Percentiles rank a stretch among this genome's conserved stretches.
Evolutionary conservation across 495 filamentous ascomycete genomes (phyloP).

Genomic region (Hypoxylon lienhwacheense): DNA sequence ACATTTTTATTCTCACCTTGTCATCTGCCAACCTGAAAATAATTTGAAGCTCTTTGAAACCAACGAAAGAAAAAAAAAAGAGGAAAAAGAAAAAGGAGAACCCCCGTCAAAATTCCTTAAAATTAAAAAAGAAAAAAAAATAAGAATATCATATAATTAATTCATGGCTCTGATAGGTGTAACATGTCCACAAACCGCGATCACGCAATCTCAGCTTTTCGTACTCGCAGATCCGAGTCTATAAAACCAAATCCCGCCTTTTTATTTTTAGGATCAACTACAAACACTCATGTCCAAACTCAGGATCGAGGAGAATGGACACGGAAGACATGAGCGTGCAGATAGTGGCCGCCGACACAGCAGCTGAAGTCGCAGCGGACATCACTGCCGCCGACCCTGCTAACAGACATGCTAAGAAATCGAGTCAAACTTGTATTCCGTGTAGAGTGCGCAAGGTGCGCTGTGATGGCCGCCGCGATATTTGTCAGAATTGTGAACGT

Average conservation of each 20-base stretch:
- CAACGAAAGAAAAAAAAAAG: no score
- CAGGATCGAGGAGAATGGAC: slow-evolving; percentile 38
- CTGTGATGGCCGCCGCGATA: slow-evolving; percentile 49
- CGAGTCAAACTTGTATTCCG: slow-evolving; percentile 49
- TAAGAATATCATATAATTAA: no score
- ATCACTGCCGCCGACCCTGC: slow-evolving; percentile 37
- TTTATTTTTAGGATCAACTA: neutral
- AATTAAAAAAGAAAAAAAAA: no score
- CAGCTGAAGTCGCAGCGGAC: slow-evolving; percentile 41
- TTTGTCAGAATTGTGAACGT: slow-evolving; percentile 54
- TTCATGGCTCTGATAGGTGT: slow-evolving; percentile 28
- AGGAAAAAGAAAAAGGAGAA: no score
- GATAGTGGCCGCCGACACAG: slow-evolving; percentile 40
- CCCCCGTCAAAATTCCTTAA: no score
- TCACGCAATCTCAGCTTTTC: slow-evolving; percentile 37
- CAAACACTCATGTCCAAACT: slow-evolving; percentile 26
- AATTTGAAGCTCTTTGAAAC: no score
- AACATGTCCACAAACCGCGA: slow-evolving; percentile 31
- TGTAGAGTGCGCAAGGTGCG: slow-evolving; percentile 55
- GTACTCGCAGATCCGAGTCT: neutral
- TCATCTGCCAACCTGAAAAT: no score
- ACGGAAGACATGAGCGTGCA: slow-evolving; percentile 43
- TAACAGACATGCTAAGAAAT: slow-evolving; percentile 41
- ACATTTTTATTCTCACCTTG: no score
- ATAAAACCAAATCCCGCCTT: slow-evolving; percentile 9